These are phyloP conservation scores for Testicularia cyperi DNA, from an alignment of 1,284 basidiomycete species.

Conservation along the genomic window DNA sequence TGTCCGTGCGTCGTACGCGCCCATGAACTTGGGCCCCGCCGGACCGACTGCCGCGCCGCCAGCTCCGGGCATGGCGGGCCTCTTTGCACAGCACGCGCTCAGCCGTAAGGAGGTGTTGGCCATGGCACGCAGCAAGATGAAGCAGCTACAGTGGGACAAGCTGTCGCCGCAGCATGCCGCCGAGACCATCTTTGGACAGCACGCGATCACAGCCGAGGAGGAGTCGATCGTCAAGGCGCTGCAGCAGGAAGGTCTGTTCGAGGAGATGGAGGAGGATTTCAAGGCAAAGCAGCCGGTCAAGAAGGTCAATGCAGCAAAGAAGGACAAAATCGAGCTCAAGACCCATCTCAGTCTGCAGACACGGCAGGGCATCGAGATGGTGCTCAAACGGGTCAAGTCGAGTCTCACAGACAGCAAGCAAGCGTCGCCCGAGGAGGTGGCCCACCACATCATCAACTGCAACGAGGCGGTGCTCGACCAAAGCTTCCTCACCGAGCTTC, in stretches of 20 bases:
- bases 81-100: constrained; percentile 36
- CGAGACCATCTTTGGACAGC: constrained; percentile 56
- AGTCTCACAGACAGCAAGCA: constrained; percentile 48
- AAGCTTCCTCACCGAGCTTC: constrained; percentile 55
- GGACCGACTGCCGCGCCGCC: constrained; percentile 56
- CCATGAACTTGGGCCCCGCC: constrained; percentile 36
- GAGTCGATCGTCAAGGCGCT: constrained; percentile 36
- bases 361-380: constrained; percentile 50
- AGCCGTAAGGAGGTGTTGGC: constrained; percentile 78
- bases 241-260: constrained; percentile 72
- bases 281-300: constrained; percentile 85
- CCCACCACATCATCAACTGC: constrained; percentile 58
- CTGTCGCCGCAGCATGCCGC: constrained; percentile 58
- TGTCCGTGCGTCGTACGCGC: constrained; percentile 47
- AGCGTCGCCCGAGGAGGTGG: constrained; percentile 58
- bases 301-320: constrained; percentile 58
- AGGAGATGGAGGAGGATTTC: constrained; percentile 97
- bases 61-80: constrained; percentile 67
- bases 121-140: constrained; percentile 87
- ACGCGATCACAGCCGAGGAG: constrained; percentile 39
- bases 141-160: constrained; percentile 99
- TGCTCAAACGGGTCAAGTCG: constrained; percentile 22
- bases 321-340: constrained; percentile 60
- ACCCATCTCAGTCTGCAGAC: constrained; percentile 55
- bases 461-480: constrained; percentile 57